These are phyloP conservation scores for Nepenthes alata DNA, from an alignment of 179 eudicot genomes.

Conservation along the genomic window DNA sequence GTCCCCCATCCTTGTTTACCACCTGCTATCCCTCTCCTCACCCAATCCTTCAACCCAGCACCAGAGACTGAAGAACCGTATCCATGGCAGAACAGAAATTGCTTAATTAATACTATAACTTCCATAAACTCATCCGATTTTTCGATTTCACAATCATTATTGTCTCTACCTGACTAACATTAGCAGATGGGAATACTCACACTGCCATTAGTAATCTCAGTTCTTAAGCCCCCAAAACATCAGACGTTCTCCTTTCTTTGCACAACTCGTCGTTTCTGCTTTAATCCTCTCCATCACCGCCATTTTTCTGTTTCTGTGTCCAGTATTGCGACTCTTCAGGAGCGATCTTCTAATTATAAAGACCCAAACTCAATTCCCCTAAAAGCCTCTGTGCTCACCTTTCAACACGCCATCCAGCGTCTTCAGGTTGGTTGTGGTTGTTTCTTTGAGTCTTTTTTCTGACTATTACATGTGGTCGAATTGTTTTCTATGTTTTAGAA, in stretches of 20 bases:
- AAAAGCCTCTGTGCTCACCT: constrained; percentile 44
- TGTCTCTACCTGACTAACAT: neutral
- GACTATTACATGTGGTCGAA: neutral
- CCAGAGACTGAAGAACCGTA: too few species aligned
- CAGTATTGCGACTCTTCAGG: constrained; percentile 10
- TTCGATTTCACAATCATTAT: too few species aligned
- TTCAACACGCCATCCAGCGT: constrained; percentile 94
- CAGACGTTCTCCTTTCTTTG: constrained; percentile 23
- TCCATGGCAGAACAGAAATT: too few species aligned
- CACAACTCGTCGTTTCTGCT: constrained; percentile 18
- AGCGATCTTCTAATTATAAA: constrained; percentile 8
- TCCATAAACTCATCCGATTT: too few species aligned
- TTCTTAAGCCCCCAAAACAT: constrained; percentile 58
- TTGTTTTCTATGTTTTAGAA: neutral
- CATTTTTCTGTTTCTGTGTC: constrained; percentile 18
- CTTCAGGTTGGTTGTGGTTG: constrained; percentile 45
- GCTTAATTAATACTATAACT: too few species aligned
- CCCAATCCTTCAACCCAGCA: too few species aligned
- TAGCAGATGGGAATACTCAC: constrained; percentile 52
- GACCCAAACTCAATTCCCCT: constrained; percentile 15
- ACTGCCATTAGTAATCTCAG: constrained; percentile 50
- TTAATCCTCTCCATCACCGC: constrained; percentile 17
- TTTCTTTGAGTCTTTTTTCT: neutral
- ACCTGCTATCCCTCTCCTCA: too few species aligned
- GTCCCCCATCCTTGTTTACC: too few species aligned